These are phyloP conservation scores for Trametes sp. DNA, from an alignment of 1,284 basidiomycete genomes.

Conservation along the genomic window DNA sequence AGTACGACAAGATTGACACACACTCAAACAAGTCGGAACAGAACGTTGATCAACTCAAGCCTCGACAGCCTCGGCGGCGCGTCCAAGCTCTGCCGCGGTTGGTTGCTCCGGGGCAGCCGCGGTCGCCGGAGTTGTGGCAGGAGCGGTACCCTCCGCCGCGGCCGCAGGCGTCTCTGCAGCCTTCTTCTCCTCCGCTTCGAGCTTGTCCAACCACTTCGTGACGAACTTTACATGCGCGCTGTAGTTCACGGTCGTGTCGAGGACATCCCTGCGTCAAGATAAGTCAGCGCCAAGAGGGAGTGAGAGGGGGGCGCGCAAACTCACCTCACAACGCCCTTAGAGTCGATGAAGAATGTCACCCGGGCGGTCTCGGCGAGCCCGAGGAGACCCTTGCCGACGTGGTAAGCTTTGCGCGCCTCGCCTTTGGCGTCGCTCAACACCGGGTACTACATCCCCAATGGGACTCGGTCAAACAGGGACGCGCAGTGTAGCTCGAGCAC, in stretches of 20 bases:
- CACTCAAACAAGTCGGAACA: neutral
- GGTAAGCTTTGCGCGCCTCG: slow-evolving; percentile 67
- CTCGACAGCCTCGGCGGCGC: slow-evolving; percentile 29
- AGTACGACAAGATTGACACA: neutral
- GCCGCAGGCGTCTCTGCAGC: slow-evolving; percentile 25
- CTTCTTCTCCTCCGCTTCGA: slow-evolving; percentile 50
- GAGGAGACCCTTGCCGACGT: slow-evolving; percentile 68
- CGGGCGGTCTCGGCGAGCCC: slow-evolving; percentile 68
- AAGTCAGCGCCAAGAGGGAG: slow-evolving; percentile 8
- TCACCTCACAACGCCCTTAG: slow-evolving; percentile 69
- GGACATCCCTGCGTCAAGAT: slow-evolving; percentile 51
- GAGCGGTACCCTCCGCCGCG: slow-evolving; percentile 20
- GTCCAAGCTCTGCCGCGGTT: slow-evolving; percentile 21
- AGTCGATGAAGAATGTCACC: slow-evolving; percentile 79
- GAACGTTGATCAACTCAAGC: slow-evolving; percentile 16
- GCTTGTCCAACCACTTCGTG: slow-evolving; percentile 64
- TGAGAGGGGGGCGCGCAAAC: slow-evolving; percentile 21
- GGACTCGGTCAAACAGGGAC: neutral
- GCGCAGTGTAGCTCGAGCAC: slow-evolving; percentile 28
- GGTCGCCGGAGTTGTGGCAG: slow-evolving; percentile 15
- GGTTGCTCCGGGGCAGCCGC: slow-evolving; percentile 15
- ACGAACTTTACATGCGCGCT: slow-evolving; percentile 74
- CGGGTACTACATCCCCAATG: slow-evolving; percentile 59
- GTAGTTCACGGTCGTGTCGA: slow-evolving; percentile 66
- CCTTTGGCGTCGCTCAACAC: slow-evolving; percentile 75